Percentiles rank a stretch among this genome's conserved stretches.
Conservation (phyloP, 306 rosid genomes). For the Castanea mollissima region DNA sequence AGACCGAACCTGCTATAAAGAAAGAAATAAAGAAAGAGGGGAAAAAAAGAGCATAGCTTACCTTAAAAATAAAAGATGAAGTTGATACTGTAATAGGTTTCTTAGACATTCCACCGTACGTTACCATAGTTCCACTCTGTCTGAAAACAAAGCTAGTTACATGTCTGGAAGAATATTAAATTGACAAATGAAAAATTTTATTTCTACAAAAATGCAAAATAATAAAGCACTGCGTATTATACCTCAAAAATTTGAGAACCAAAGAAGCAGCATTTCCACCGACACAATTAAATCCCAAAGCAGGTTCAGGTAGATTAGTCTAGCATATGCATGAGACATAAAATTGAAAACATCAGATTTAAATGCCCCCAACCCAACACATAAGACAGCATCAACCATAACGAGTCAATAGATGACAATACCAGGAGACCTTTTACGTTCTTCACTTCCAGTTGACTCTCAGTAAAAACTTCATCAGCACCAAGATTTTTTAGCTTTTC, state of each 20-base stretch:
- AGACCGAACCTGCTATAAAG: background rate
- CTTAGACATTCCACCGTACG: slow-evolving; percentile 98
- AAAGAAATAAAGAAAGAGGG: slow-evolving; percentile 1
- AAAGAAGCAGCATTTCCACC: slow-evolving; percentile 92
- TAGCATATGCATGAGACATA: slow-evolving; percentile 36
- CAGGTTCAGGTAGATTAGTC: slow-evolving; percentile 75
- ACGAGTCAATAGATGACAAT: slow-evolving; percentile 23
- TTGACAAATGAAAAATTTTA: slow-evolving; percentile 1
- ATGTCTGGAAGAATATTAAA: slow-evolving; percentile 4
- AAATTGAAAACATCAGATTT: background rate
- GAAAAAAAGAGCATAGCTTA: slow-evolving; percentile 12
- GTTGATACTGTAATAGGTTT: slow-evolving; percentile 79
- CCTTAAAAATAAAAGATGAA: slow-evolving; percentile 92
- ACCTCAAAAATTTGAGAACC: slow-evolving; percentile 91
- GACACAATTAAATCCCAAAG: slow-evolving; percentile 84
- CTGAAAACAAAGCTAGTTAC: slow-evolving; percentile 36
- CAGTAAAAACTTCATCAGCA: slow-evolving; percentile 82
- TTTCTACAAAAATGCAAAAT: background rate
- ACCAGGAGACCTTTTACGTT: slow-evolving; percentile 91
- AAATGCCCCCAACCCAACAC: background rate
- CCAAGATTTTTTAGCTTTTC: slow-evolving; percentile 73
- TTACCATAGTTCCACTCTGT: slow-evolving; percentile 84
- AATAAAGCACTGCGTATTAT: slow-evolving; percentile 8
- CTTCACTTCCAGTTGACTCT: slow-evolving; percentile 77
- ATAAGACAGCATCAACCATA: slow-evolving; percentile 9